Base-by-base conservation (phyloP, 305 asterid species). In the Fraxinus floribunda region DNA sequence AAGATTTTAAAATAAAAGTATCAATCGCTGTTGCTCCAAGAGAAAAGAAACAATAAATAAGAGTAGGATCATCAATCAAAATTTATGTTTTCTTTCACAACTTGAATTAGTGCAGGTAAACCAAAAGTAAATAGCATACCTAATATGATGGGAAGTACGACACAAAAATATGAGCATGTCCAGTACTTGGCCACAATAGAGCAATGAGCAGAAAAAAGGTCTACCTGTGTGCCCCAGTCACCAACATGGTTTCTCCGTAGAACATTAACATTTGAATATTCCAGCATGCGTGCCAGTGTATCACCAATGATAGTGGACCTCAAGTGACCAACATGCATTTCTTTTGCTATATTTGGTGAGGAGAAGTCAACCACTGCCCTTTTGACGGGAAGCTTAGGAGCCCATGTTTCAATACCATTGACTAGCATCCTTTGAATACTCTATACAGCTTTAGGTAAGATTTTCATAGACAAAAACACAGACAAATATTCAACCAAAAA, bases 151-250 rank as follows among this genome's bases (percentile, higher is more conserved):
- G 6, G 41, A 57, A 22, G 39, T 44, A 75, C 20, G 34, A 75
- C 62, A 81, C 41, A 73, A 6, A 71, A 24, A 83, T 7, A 64
- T 77, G 73, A 15, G 9, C n/a, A 75, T 13, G 29, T 7, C 76
- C 49, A 38, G 77, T 75, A 75, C 73, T 20, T 68, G 49, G 71
- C 55, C 85, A 79, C 78, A 80, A 71, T 13, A 70, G 70, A 80
- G 11, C 13, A 32, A 32, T 32, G 16, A 32, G 44, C 20, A 30
- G 36, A 1, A 70, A 30, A 30, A 13, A 24, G 36, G 80, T 32
- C 32, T 83, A 94, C 99, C 94, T 93, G 99, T 20, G 99, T 96
- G 82, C 98, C 98, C 99, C 99, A 95, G 77, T 95, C 99, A 66
- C 99, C 99, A 72, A 95, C 97, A 80, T 95, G 99, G 84, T 95